A percentile compares a stretch with the other conserved stretches of the same genome.
These are phyloP conservation scores for Plasmodium inui DNA, from an alignment of 169 alveolate species.

Conservation along the genomic window DNA sequence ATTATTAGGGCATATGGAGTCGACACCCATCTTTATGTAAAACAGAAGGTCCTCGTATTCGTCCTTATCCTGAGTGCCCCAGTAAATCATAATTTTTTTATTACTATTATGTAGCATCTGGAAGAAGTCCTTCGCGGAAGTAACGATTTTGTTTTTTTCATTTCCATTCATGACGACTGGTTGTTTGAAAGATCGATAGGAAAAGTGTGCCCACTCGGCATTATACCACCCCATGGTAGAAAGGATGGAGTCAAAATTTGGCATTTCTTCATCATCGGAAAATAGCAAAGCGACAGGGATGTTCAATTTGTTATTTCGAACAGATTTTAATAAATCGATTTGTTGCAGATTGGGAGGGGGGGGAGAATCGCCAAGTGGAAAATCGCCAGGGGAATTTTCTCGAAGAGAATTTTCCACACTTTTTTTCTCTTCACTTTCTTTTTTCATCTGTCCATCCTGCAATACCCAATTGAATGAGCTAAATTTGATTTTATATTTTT, in stretches of 20 bases:
- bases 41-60: constrained; percentile 21
- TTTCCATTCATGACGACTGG: constrained; percentile 29
- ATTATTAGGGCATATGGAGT: constrained; percentile 61
- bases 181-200: constrained; percentile 5
- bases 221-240: constrained; percentile 37
- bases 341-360: background rate
- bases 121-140: background rate
- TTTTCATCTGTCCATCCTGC: constrained; percentile 14
- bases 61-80: constrained; percentile 74
- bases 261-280: constrained; percentile 51
- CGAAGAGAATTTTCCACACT: background rate
- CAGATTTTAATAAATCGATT: constrained; percentile 26
- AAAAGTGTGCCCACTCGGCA: constrained; percentile 75
- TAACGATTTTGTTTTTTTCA: background rate
- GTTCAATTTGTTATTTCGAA: constrained; percentile 44
- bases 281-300: constrained; percentile 68
- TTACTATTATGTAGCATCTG: constrained; percentile 33
- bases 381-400: too few species aligned
- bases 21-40: constrained; percentile 39
- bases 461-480: constrained; percentile 67
- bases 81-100: constrained; percentile 71
- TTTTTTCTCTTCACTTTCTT: constrained; percentile 2
- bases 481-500: constrained; percentile 33
- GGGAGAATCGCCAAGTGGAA: background rate
- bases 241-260: constrained; percentile 17